Evolutionary conservation across 129 eudicot genomes (phyloP), one percentile per base, ranked within the genome.

Genomic region (Artemisia argyi): DNA sequence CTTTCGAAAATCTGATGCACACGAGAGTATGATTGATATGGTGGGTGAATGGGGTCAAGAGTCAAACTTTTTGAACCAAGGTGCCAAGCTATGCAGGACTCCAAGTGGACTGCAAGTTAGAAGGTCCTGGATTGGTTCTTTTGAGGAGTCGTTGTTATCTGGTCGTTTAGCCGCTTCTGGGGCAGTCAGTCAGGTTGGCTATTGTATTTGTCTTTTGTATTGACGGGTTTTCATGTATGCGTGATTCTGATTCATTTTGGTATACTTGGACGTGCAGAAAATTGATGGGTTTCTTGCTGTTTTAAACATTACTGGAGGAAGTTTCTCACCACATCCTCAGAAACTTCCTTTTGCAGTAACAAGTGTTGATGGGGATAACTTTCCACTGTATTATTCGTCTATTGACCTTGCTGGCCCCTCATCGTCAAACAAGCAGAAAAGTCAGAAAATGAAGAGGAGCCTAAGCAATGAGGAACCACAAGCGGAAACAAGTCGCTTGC

Each of bases 211-310:
- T 19, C 10, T 12, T 51, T 51, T 11, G 8, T 24, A 22, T 79
- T 58, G 42, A 26, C 59, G 58, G 26, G 60, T 67, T 72, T 56
- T 49, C 9, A 15, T 10, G 19, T 18, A 63, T 47, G 61, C 16
- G 8, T 64, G 61, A 32, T 53, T 78, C 65, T 53, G 66, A 39
- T 54, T 58, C 4, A 39, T 11, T 52, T 51, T 66, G 15, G 62
- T 66, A 28, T 16, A 48, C 30, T 44, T 74, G 20, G 53, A 51
- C 14, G n/a, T 80, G 87, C 97, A 94, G 98, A 90, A 77, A 83
- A 87, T 94, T 71, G 97, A 95, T 76, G 99, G 99, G 28, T 95
- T 95, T 72, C 99, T 95, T 81, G 99, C 99, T 9, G 94, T 95
- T 62, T 81, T 95, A 65, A 90, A 88, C 78, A 80, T 90, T 61